phyloP scores from a whole-genome alignment of 2,329 filamentous ascomycete genomes.

The Fusarium sp. region DNA sequence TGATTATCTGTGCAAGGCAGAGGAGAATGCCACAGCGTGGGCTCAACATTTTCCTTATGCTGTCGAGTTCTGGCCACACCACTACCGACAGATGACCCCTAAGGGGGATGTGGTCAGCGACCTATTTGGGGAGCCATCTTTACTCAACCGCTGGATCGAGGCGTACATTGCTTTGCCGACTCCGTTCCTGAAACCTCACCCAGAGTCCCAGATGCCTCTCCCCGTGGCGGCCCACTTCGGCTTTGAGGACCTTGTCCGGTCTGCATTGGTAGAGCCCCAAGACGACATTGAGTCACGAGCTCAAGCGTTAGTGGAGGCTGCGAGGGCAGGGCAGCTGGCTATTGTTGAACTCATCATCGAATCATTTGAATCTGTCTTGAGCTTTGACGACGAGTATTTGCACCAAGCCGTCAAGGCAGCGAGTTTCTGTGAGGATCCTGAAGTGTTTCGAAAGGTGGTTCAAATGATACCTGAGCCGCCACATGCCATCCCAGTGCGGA shows the following conservation, averaged over 20 bases:
- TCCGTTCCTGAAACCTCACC: not conserved
- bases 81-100: not conserved
- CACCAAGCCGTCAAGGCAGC: not conserved
- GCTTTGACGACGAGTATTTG: not conserved
- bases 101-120: not conserved
- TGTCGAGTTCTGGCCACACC: not conserved
- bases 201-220: not conserved
- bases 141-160: not conserved
- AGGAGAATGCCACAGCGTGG: not conserved
- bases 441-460: not conserved
- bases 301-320: conserved; percentile 4
- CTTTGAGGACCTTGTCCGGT: not conserved
- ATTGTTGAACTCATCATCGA: not conserved
- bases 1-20: not conserved
- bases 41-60: not conserved
- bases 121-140: not conserved
- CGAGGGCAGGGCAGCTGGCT: not conserved
- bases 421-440: not conserved
- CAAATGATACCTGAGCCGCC: not conserved
- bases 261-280: not conserved
- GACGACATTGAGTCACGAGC: not conserved
- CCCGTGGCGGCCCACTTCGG: conserved; percentile 8
- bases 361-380: not conserved
- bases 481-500: not conserved
- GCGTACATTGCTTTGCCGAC: not conserved